Evolutionary conservation across 208 protist genomes (phyloP).

Genomic region (Acanthamoeba polyphaga): DNA sequence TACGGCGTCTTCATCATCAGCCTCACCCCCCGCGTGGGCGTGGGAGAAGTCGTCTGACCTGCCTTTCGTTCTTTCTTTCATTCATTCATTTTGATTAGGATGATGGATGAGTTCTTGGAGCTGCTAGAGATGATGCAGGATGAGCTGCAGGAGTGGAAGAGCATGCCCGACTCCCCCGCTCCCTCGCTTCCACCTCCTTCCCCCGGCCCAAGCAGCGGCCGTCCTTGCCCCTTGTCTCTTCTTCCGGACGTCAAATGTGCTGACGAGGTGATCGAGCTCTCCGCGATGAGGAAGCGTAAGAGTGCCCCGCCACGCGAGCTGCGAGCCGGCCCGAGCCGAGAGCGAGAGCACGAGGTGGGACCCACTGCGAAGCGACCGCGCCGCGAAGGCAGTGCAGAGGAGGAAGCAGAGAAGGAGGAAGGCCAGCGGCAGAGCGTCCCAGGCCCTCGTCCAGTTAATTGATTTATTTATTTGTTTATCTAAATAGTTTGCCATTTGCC

Average conservation of each 20-base stretch:
- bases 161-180: not conserved
- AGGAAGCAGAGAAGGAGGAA: not conserved
- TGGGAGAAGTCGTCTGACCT: too few relatives aligned
- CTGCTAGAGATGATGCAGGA: constrained; percentile 11
- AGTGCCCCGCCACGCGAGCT: too few relatives aligned
- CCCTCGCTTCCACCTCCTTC: not conserved
- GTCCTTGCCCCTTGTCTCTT: too few relatives aligned
- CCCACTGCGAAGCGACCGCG: not conserved
- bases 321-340: too few relatives aligned
- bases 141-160: not conserved
- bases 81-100: not conserved
- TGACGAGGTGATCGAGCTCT: too few relatives aligned
- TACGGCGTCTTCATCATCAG: too few relatives aligned
- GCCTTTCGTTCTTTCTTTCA: not conserved
- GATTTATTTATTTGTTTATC: not conserved
- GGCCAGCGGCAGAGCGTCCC: constrained; percentile 30
- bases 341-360: too few relatives aligned
- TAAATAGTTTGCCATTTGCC: too few relatives aligned
- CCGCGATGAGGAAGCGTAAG: not conserved
- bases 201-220: too few relatives aligned
- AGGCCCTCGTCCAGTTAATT: not conserved
- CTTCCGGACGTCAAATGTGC: too few relatives aligned
- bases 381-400: not conserved
- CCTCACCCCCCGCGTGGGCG: too few relatives aligned
- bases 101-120: constrained; percentile 43